phyloP scores from a whole-genome alignment of 2,329 filamentous ascomycete species.

The Fusarium pseudocircinatum region DNA sequence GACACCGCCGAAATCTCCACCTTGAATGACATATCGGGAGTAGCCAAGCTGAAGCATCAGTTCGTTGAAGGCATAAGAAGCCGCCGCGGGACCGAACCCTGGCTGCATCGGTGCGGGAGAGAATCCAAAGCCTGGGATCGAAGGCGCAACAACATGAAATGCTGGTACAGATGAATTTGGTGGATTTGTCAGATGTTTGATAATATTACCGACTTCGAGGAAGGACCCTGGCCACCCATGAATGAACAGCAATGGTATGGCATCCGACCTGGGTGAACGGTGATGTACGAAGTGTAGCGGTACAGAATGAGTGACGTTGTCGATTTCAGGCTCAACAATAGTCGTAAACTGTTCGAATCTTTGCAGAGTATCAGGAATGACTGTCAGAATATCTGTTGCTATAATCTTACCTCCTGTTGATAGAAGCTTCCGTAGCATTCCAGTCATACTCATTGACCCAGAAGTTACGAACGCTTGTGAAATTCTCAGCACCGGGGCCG shows the following conservation, averaged over 20 bases:
- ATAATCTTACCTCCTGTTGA: background rate
- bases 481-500: background rate
- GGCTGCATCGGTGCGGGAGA: background rate
- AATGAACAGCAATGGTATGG: background rate
- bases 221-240: background rate
- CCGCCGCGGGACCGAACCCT: background rate
- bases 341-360: background rate
- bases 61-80: background rate
- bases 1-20: background rate
- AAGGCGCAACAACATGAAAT: background rate
- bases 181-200: background rate
- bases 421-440: background rate
- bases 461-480: background rate
- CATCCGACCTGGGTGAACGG: fast-evolving
- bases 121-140: background rate
- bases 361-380: fast-evolving
- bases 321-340: background rate
- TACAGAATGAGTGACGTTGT: background rate
- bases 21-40: background rate
- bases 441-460: background rate
- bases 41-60: background rate
- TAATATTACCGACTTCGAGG: background rate
- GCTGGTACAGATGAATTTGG: background rate
- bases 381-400: fast-evolving
- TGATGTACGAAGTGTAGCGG: background rate